Base-by-base conservation (phyloP, 257 asterid species). In the Anisodus tanguticus region DNA sequence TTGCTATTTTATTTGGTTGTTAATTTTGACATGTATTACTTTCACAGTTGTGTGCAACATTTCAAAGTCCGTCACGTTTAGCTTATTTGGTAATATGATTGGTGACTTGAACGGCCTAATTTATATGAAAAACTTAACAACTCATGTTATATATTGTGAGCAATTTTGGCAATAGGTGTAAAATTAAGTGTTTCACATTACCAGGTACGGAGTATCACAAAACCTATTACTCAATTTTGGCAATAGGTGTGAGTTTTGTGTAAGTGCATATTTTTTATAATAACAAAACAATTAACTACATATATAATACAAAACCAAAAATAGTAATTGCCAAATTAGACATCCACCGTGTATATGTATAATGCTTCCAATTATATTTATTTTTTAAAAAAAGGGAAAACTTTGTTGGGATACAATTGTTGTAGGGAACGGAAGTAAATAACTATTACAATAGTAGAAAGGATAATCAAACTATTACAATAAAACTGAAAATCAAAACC, bases 91-190 rank as follows among this genome's bases (percentile, higher is more conserved):
- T 60, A 74, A 74, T 74, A 3, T 74, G 62, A 49, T 74, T 49
- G 39, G 17, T 49, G 81, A 51, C 81, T 74, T 49, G 7, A 19
- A 74, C 8, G n/a, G 81, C 81, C 45, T 49, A 49, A 74, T 68
- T 68, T 68, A 19, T 62, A 6, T 74, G 22, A 74, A 45, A 74
- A 68, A 13, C 10, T 35, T 35, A 12, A 37, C 74, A 67, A 66
- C 45, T 35, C 49, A 37, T 37, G 49, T 37, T 35, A 35, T 6
- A 49, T 74, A 41, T 41, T 41, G 81, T 74, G 22, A 49, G 62
- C 19, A 74, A 10, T 37, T 74, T 58, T 22, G 10, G 49, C 22
- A 74, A 11, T 74, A 0, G 41, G 19, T 59, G 41, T 47, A 49
- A 74, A 37, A 17, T 19, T 0, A 26, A 47, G 45, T 10, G n/a